Conservation (phyloP, 768 basidiomycete species). For the Obba rivulosa region DNA sequence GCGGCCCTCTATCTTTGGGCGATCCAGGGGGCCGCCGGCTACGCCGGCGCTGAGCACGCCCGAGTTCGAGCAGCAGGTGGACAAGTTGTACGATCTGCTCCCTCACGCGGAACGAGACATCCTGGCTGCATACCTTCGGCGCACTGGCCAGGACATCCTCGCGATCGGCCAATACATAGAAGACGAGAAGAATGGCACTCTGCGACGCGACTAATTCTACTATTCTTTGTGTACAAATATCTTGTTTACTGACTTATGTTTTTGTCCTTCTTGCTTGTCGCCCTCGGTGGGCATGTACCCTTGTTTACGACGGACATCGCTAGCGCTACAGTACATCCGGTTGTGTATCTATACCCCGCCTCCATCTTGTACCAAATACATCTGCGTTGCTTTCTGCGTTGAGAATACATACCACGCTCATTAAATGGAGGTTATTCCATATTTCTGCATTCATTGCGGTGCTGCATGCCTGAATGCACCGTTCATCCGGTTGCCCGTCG, state of each 20-base stretch:
- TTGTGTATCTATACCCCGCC: conserved; percentile 7
- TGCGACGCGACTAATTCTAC: conserved; percentile 31
- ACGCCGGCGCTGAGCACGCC: conserved; percentile 23
- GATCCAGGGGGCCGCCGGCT: conserved; percentile 9
- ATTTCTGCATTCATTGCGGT: not conserved
- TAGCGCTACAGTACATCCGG: not conserved
- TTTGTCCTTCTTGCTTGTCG: not conserved
- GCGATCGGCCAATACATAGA: conserved; percentile 87
- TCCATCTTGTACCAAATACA: conserved; percentile 1
- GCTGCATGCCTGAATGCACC: conserved; percentile 41
- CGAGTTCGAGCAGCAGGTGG: conserved; percentile 63
- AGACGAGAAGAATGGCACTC: conserved; percentile 71
- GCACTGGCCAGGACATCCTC: conserved; percentile 73
- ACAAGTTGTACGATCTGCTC: conserved; percentile 63
- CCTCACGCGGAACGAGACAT: conserved; percentile 67
- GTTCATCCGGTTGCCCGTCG: conserved; percentile 29
- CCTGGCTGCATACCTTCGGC: conserved; percentile 65
- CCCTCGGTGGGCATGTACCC: not conserved
- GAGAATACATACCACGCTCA: too few species aligned
- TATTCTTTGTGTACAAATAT: conserved; percentile 8
- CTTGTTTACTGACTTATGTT: not conserved
- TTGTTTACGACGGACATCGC: not conserved
- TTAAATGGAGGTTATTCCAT: not conserved
- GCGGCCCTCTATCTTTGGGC: conserved; percentile 27
- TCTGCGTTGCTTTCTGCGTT: not conserved